phyloP scores from a whole-genome alignment of 2,329 filamentous ascomycete genomes.

The Saccharata proteae region DNA sequence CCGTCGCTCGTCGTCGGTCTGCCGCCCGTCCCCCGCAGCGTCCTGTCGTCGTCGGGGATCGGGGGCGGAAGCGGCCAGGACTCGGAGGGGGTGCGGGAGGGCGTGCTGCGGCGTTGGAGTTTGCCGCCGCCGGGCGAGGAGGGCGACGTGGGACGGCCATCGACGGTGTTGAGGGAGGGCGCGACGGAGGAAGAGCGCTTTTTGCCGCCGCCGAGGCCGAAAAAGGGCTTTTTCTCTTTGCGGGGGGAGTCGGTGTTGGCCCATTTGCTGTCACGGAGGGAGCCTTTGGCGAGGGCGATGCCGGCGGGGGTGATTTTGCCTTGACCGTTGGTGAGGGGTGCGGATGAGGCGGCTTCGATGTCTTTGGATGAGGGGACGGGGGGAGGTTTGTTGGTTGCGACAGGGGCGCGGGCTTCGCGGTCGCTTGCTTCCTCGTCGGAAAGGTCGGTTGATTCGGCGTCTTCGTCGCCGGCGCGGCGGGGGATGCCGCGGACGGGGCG shows the following conservation, averaged over 20 bases:
- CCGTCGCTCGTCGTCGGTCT: slow-evolving; percentile 20
- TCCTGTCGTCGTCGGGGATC: slow-evolving; percentile 12
- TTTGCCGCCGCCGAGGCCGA: slow-evolving; percentile 50
- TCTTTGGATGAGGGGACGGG: slow-evolving; percentile 35
- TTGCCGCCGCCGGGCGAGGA: slow-evolving; percentile 23
- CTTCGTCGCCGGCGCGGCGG: slow-evolving; percentile 40
- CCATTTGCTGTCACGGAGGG: slow-evolving; percentile 26
- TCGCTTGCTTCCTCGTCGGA: slow-evolving; percentile 28
- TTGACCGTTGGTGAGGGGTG: slow-evolving; percentile 13
- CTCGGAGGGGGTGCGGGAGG: neutral
- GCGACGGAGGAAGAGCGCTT: slow-evolving; percentile 33
- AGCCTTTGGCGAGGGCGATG: slow-evolving; percentile 22
- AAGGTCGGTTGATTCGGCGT: slow-evolving; percentile 45
- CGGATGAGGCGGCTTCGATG: slow-evolving; percentile 24
- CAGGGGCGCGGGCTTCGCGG: slow-evolving; percentile 19
- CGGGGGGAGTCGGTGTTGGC: slow-evolving; percentile 21
- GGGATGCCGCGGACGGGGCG: slow-evolving; percentile 50
- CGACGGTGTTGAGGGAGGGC: slow-evolving; percentile 18
- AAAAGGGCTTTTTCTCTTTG: slow-evolving; percentile 29
- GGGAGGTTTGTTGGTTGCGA: no score
- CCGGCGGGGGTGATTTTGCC: slow-evolving; percentile 17
- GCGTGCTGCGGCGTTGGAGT: slow-evolving; percentile 34
- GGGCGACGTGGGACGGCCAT: slow-evolving; percentile 18
- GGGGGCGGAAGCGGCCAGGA: slow-evolving; percentile 38
- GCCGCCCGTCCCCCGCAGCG: slow-evolving; percentile 12